phyloP scores from a whole-genome alignment of 2,329 filamentous ascomycete genomes.

The Dactylonectria macrodidyma region DNA sequence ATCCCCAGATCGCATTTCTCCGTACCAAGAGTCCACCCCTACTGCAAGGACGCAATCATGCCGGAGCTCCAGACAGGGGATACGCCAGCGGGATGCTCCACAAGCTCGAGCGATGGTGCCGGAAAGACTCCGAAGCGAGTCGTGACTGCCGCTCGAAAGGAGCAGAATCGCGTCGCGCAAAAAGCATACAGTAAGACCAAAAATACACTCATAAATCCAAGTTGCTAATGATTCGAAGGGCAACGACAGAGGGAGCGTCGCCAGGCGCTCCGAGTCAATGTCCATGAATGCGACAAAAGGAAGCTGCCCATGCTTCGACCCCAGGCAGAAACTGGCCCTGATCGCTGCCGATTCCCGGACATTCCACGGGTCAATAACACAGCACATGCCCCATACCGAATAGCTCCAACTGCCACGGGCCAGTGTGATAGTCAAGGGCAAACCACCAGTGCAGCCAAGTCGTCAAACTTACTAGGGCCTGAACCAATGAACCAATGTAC shows the following conservation, averaged over 20 bases:
- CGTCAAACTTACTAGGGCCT: neutral
- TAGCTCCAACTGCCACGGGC: neutral
- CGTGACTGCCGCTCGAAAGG: slow-evolving; percentile 41
- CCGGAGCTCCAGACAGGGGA: neutral
- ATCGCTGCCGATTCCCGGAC: neutral
- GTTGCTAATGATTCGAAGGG: slow-evolving; percentile 22
- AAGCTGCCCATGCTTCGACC: neutral
- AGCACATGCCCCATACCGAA: neutral
- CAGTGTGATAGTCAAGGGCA: neutral
- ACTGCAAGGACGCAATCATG: neutral
- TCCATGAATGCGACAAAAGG: neutral
- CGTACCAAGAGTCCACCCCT: neutral
- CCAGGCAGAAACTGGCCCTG: neutral
- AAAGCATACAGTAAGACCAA: slow-evolving; percentile 39
- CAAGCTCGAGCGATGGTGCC: neutral
- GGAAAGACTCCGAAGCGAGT: slow-evolving; percentile 30
- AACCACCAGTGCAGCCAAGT: neutral
- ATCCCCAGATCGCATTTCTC: neutral
- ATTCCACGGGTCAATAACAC: neutral
- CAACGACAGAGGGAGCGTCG: slow-evolving; percentile 37
- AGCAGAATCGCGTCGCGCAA: slow-evolving; percentile 47
- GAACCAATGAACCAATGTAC: neutral
- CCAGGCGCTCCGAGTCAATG: neutral
- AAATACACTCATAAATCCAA: neutral
- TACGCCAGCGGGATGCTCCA: neutral